phyloP scores from a whole-genome alignment of 768 basidiomycete species.

The Agrocybe chaxingu region DNA sequence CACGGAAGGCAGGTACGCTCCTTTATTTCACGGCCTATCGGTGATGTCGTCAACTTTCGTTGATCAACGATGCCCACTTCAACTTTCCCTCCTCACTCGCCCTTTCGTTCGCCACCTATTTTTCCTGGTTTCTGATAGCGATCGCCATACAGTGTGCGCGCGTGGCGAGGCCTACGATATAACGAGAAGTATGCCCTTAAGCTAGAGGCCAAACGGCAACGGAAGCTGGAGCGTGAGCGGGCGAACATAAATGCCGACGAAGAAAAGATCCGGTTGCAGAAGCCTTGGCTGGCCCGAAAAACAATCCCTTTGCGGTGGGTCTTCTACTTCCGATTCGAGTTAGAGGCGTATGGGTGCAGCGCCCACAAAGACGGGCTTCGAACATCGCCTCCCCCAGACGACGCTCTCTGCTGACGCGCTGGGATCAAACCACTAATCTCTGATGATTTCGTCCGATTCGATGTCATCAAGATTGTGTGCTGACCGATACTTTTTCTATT shows the following conservation, averaged over 20 bases:
- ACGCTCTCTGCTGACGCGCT: too few relatives aligned
- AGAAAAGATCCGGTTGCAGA: slow-evolving; percentile 15
- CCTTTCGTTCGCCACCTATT: neutral
- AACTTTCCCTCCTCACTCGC: too few relatives aligned
- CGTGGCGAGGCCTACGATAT: slow-evolving; percentile 72
- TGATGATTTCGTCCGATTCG: neutral
- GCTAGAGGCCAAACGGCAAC: slow-evolving; percentile 52
- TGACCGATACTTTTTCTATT: too few relatives aligned
- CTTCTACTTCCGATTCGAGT: neutral
- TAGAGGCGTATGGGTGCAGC: too few relatives aligned
- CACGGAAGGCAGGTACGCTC: slow-evolving; percentile 71
- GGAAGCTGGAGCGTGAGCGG: slow-evolving; percentile 35
- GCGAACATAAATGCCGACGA: slow-evolving; percentile 33
- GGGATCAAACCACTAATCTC: neutral
- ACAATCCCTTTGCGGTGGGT: slow-evolving; percentile 24
- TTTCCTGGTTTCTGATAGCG: neutral
- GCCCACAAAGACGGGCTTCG: neutral
- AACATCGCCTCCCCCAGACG: too few relatives aligned
- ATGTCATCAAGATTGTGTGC: neutral
- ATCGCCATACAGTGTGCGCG: slow-evolving; percentile 56
- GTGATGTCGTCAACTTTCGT: too few relatives aligned
- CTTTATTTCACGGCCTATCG: neutral
- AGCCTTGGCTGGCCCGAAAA: slow-evolving; percentile 7
- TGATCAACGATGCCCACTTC: too few relatives aligned
- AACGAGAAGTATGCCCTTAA: slow-evolving; percentile 77